Percentiles rank a stretch among this genome's conserved stretches.
phyloP scores from a whole-genome alignment of 306 rosid genomes.

The Astragalus glycyphyllos region DNA sequence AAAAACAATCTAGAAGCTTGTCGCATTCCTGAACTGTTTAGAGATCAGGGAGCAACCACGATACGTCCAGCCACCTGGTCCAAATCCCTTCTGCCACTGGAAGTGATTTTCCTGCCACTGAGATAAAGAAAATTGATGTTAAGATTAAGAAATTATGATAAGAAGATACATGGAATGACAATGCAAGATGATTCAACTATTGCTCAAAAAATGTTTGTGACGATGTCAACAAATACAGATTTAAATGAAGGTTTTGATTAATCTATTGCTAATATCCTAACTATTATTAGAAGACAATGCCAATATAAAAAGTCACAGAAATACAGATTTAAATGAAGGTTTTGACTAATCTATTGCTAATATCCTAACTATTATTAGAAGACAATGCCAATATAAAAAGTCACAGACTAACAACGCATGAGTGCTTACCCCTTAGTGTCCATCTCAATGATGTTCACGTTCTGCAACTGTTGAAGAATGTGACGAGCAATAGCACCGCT shows the following conservation, averaged over 20 bases:
- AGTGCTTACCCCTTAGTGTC: slow-evolving; percentile 48
- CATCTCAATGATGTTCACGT: slow-evolving; percentile 42
- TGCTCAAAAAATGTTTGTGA: background rate
- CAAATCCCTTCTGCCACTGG: slow-evolving; percentile 50
- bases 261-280: background rate
- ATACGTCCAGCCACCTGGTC: slow-evolving; percentile 53
- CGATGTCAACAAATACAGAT: background rate
- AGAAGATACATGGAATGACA: background rate
- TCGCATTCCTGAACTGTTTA: background rate
- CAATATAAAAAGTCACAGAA: too few species aligned
- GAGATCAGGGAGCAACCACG: slow-evolving; percentile 46
- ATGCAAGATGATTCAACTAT: background rate
- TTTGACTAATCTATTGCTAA: background rate
- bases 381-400: background rate
- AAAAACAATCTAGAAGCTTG: slow-evolving; percentile 20
- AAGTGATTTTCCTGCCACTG: slow-evolving; percentile 53
- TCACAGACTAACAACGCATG: background rate
- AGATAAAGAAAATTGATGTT: background rate
- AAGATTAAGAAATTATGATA: background rate
- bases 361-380: background rate
- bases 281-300: too few species aligned
- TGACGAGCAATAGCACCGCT: slow-evolving; percentile 54
- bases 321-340: background rate
- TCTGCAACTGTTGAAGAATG: slow-evolving; percentile 52
- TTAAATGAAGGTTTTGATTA: background rate